Percentiles rank a stretch among this genome's conserved stretches.
Evolutionary conservation across 2,329 filamentous ascomycete genomes (phyloP).

Genomic region (Verruconis gallopava): DNA sequence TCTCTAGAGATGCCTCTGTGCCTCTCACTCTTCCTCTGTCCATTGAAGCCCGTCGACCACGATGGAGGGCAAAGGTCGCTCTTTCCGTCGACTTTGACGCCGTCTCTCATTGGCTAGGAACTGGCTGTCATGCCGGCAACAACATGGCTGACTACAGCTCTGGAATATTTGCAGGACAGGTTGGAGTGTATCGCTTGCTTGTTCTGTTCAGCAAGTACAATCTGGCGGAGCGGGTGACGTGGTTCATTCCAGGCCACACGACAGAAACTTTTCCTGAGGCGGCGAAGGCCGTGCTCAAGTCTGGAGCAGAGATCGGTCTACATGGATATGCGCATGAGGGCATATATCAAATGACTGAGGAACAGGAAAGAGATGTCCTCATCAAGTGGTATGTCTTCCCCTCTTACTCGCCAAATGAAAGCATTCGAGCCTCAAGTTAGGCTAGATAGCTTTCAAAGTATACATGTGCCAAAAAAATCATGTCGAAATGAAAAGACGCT

Average conservation of each 20-base stretch:
- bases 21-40: too few relatives aligned
- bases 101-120: conserved; percentile 47
- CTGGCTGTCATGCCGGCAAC: conserved; percentile 39
- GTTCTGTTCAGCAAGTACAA: conserved; percentile 42
- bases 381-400: too few relatives aligned
- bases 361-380: conserved; percentile 38
- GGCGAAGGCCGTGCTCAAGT: conserved; percentile 36
- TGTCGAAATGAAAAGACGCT: too few relatives aligned
- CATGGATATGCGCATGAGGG: conserved; percentile 38
- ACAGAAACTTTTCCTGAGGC: conserved; percentile 44
- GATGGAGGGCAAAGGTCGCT: too few relatives aligned
- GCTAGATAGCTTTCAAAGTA: too few relatives aligned
- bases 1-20: too few relatives aligned
- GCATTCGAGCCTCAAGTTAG: too few relatives aligned
- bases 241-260: conserved; percentile 48
- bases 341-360: conserved; percentile 31
- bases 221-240: too few relatives aligned
- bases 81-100: conserved; percentile 44
- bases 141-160: conserved; percentile 43
- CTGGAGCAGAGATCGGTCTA: conserved; percentile 40
- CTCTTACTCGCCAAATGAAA: too few relatives aligned
- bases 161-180: conserved; percentile 42
- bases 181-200: conserved; percentile 43
- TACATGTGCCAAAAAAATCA: too few relatives aligned
- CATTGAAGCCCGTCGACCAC: too few relatives aligned